Base-by-base conservation (phyloP, 1,139 yeast genomes). In the Yarrowia galli region DNA sequence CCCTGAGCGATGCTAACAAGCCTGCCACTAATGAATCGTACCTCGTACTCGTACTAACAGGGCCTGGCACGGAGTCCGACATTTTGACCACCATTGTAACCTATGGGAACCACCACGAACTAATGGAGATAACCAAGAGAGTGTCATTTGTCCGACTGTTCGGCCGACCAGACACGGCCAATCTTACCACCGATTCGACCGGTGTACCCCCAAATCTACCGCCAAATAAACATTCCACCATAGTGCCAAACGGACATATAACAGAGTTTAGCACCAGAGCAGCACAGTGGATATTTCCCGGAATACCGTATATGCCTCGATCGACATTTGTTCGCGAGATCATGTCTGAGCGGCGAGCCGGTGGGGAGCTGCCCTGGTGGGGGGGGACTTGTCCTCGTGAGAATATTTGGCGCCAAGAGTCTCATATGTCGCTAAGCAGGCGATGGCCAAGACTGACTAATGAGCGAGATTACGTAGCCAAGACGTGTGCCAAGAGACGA, bases 151-250 rank as follows among this genome's bases (percentile, higher is more conserved):
- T 18, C 54, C 53, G 36, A 48, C 23, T 28, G 36, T 28, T 25
- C 23, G 35, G 51, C 51, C 49, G 49, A 22, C 40, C 32, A 28
- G 3, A 28, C 32, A 28, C 32, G 32, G 32, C 32, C 32, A 28
- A 10, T 28, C 32, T 18, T 46, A 25, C 20, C 20, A 13, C 91
- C 40, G 13, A 36, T 12, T 15, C 40, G 40, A 15, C 40, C 40
- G 40, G 40, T 36, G 40, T 16, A 13, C 40, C 40, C 40, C 40
- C n/a, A 79, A 87, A 91, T 74, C 91, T 91, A 71, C 92, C 92
- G 68, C 88, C 91, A 45, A 18, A 45, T 45, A 45, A 48, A 45
- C 53, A 48, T 25, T 32, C 9, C 40, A 12, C 42, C n/a, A 18
- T 7, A 18, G 40, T 2, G 25, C 15, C n/a, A 32, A 32, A 51